Evolutionary conservation across 2,329 filamentous ascomycete species (phyloP), one percentile per base, ranked within the genome.

Genomic region (Cladosporium austrohemisphaericum): DNA sequence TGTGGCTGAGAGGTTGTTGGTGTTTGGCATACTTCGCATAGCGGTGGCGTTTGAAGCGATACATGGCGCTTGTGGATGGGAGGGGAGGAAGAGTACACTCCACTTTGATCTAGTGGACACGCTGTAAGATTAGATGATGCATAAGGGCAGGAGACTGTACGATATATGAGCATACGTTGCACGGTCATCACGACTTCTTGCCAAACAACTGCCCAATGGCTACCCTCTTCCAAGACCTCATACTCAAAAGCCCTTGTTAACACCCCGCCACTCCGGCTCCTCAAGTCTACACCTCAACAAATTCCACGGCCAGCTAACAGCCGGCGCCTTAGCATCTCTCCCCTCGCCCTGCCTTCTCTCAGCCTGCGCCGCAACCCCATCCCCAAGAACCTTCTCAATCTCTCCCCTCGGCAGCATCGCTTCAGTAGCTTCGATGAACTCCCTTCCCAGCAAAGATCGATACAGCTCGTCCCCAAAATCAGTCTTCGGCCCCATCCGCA

Each of bases 1-100:
- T 85, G 82, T 66, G 81, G 80, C 69, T 83, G 64, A 68, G 64
- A 68, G 37, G 26, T 19, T 32, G 2, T 19, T 20, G 29, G 22
- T 48, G 14, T 18, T n/a, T n/a, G n/a, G n/a, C n/a, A 22, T 2
- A 14, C 2, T 4, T 16, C 10, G 41, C 41, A 51, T 43, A 22
- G 29, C 29, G 51, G 14, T 14, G 51, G 51, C 43, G 51, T 47
- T 50, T 22, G 8, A n/a, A 14, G 25, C 16, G 29, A 14, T 13
- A 13, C 11, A 32, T n/a, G n/a, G 29, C 29, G 29, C 16, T 7
- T 5, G 29, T 35, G 16, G 10, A 19, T 18, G n/a, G 32, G 14
- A 9, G 5, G 7, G 5, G 16, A 13, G 4, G 23, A 28, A 18
- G 10, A 16, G n/a, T 8, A 40, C 13, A 40, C 20, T 40, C 23